A percentile compares a stretch with the other conserved stretches of the same genome.
Conservation (phyloP, 2,329 filamentous ascomycete species). For the Botrytis sinoallii region DNA sequence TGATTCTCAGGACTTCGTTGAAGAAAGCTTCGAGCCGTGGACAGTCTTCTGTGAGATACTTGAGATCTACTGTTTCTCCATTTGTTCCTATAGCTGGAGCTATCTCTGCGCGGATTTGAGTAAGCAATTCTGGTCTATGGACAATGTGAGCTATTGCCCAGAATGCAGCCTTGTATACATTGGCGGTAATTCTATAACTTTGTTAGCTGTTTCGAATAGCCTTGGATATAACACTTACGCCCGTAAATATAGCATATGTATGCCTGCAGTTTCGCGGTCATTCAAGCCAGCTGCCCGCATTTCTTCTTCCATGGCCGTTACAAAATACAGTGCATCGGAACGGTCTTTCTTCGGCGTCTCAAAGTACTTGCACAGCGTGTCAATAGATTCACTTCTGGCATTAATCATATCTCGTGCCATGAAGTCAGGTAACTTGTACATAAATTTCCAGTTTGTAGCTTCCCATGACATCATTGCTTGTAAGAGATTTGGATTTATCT, state of each 20-base stretch:
- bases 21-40: constrained; percentile 14
- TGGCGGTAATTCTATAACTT: not conserved
- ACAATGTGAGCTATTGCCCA: constrained; percentile 7
- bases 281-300: not conserved
- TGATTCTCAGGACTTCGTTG: constrained; percentile 12
- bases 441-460: constrained; percentile 1
- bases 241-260: constrained; percentile 5
- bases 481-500: constrained; percentile 1
- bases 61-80: not conserved
- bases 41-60: constrained; percentile 5
- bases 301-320: not conserved
- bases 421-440: not conserved
- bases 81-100: not conserved
- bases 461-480: not conserved
- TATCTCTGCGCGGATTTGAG: not conserved
- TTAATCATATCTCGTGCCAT: not conserved
- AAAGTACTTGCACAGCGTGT: constrained; percentile 5
- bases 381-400: not conserved
- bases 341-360: not conserved
- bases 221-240: not conserved
- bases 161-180: constrained; percentile 6
- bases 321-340: not conserved
- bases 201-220: not conserved
- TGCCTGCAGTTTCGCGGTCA: not conserved
- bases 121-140: not conserved